phyloP scores from a whole-genome alignment of 2,329 filamentous ascomycete species.

The Beauveria bassiana region DNA sequence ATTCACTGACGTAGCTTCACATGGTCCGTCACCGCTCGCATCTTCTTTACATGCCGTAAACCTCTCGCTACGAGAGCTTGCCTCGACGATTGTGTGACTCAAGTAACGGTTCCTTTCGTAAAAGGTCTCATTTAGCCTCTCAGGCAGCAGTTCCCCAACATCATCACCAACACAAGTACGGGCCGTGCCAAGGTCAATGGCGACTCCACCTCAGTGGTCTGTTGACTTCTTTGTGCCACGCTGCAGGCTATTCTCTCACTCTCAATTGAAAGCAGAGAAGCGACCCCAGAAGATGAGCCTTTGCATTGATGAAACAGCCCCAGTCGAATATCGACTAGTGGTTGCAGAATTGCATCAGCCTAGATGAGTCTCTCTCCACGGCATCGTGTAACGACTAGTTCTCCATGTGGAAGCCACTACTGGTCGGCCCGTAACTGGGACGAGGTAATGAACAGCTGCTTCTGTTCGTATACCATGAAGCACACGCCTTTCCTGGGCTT shows the following conservation, averaged over 20 bases:
- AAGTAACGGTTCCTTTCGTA: neutral
- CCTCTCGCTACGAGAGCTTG: neutral
- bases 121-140: neutral
- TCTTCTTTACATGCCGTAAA: neutral
- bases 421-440: neutral
- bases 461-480: neutral
- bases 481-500: neutral
- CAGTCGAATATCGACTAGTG: neutral
- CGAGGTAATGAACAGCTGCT: neutral
- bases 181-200: neutral
- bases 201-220: neutral
- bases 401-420: conserved; percentile 1
- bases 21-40: neutral
- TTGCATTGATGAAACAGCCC: neutral
- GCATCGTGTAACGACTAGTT: neutral
- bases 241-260: neutral
- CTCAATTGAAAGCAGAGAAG: neutral
- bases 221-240: neutral
- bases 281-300: neutral
- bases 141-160: neutral
- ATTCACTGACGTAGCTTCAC: neutral
- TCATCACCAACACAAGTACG: neutral
- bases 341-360: neutral
- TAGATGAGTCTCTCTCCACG: neutral
- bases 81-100: neutral